Evolutionary conservation across 768 basidiomycete species (phyloP), one percentile per base, ranked within the genome.

Genomic region (Rhodosporidiobolus odoratus): DNA sequence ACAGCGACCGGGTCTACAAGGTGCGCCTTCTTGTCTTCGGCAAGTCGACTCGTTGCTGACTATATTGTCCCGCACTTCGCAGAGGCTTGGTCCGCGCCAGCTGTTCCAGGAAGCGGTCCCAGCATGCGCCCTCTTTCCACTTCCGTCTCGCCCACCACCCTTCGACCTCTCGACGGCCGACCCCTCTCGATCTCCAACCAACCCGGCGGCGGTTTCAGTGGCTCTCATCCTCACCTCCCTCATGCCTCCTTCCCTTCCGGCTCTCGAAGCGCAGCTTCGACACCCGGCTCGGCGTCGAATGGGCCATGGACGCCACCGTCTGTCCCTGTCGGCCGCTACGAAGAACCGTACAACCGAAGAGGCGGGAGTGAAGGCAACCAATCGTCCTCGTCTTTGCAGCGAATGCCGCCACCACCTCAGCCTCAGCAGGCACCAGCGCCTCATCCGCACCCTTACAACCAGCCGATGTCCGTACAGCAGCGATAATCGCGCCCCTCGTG

Each of bases 1-100:
- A 8, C 65, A 65, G 13, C 53, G 69, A 32, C 69, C 69, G 1
- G 69, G 69, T 0, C 61, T 71, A 16, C 69, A 71, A 40, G 69
- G 69, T 66, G 35, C 45, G 69, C 57, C 38, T 8, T n/a, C 9
- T 37, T 2, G 4, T 4, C 58, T 6, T 37, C 21, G 19, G 32
- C 25, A 3, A 21, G 19, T 30, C 8, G 6, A 41, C n/a, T 43
- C 35, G 47, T 40, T n/a, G n/a, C n/a, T n/a, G n/a, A n/a, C n/a
- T n/a, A n/a, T n/a, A n/a, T 34, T 15, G 0, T 3, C 37, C 3
- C 12, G 0, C 6, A 0, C 35, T 27, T 30, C 19, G 19, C 60
- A 71, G 69, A 71, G 43, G 69, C 69, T 0, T 71, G 69, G 69
- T 71, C 69, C 2, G 69, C 69, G 21, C 69, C 69, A 1, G 47